Base-by-base conservation (phyloP, 1,139 yeast genomes). In the Candida smagusa region DNA sequence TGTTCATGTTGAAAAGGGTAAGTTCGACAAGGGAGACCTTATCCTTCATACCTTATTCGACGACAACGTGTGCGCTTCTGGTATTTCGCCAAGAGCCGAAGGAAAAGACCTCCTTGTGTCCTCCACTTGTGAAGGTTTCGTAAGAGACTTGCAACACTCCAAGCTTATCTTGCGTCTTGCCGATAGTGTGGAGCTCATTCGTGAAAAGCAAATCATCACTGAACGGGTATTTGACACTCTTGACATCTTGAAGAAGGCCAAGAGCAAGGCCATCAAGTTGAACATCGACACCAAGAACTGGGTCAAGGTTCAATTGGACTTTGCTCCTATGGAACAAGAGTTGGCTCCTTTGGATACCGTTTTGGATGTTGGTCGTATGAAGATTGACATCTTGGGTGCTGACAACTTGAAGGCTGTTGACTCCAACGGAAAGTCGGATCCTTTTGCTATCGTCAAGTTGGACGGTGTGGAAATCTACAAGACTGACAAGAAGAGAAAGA, bases 361-460 rank as follows among this genome's bases (percentile, higher is more conserved):
- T 41, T 58, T 70, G 48, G 90, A 84, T 55, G 84, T 86, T 25
- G 94, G 94, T 49, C 49, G 65, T 11, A 57, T 84, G 37, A 66
- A 70, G 37, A 58, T 84, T 48, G 80, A 78, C 31, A 62, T 84
- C 37, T 52, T 80, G 30, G 68, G 75, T 34, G 92, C 80, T 13
- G 68, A 68, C 22, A 61, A 68, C 40, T 59, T 84, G 44, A 57
- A 58, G 36, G 59, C 88, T 11, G 83, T 77, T 34, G 94, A 84
- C 54, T 63, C 77, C 41, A 82, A 81, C 52, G 92, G 92, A 41
- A 81, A 80, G 49, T 80, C 90, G 4, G 94, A 84, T 64, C 92
- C 94, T 41, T 76, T 69, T 52, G 73, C 72, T 35, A 60, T 61
- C 11, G 58, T 84, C 22, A 65, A 58, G 34, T 55, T 81, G 27